Base-by-base conservation (phyloP, 345 rosid species). In the Bruguiera sexangula region DNA sequence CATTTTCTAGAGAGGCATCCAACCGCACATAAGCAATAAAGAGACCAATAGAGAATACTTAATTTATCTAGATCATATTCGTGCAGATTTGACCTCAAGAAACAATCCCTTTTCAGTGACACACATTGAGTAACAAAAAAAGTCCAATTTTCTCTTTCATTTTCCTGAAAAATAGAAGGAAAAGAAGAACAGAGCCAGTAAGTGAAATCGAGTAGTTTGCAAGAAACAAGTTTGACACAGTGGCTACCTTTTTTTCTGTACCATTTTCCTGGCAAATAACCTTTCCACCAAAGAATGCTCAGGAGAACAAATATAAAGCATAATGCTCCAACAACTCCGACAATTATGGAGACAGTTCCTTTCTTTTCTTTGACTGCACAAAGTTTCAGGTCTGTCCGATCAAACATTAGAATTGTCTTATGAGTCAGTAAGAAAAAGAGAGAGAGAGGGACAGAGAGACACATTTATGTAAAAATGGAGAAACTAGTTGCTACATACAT, bases 211-310 rank as follows among this genome's bases (percentile, higher is more conserved):
- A 63, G 13, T 27, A 63, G 53, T 37, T 22, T n/a, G 8, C 21
- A 29, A 19, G 60, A 2, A 64, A 24, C 19, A 32, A 60, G 21
- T 20, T 24, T 11, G 32, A 19, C 9, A 31, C 3, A 22, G 37
- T 26, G 59, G 36, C 67, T 6, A 76, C 80, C 76, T 67, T 57
- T 72, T 55, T 29, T 8, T 19, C 55, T 67, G 46, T 43, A 16
- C 53, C 52, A 48, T 26, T 72, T 76, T 63, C 62, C 61, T 21
- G 57, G 66, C 10, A 76, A 32, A 64, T 50, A 63, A 16, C 69
- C 69, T 58, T 37, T 76, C 69, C 74, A 67, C 73, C 73, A 76
- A 51, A 76, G 75, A 48, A 57, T 48, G 57, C 69, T 73, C 34
- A 72, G 61, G 21, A 68, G 30, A 56, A 72, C 18, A 63, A 69